These are phyloP conservation scores for Scutellaria barbata DNA, from an alignment of 257 asterid genomes.

Conservation along the genomic window DNA sequence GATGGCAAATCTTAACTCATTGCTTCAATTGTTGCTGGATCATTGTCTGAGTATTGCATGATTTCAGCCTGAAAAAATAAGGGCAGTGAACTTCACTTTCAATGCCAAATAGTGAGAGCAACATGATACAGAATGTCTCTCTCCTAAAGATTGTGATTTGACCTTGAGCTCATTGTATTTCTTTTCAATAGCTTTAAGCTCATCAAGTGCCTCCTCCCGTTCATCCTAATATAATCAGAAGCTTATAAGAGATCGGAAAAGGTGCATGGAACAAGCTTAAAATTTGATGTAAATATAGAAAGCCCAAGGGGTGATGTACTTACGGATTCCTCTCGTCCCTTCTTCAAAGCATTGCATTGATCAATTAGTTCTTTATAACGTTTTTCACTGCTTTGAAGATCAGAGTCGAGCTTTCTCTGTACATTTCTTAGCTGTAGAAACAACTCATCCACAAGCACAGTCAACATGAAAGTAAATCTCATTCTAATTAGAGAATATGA, in stretches of 20 bases:
- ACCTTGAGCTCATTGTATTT: conserved; percentile 81
- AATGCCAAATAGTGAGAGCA: conserved; percentile 16
- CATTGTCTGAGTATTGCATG: conserved; percentile 75
- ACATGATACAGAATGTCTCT: conserved; percentile 13
- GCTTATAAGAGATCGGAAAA: conserved; percentile 26
- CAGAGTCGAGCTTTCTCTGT: conserved; percentile 67
- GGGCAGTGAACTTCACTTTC: conserved; percentile 11
- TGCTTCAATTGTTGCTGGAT: conserved; percentile 89
- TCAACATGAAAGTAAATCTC: conserved; percentile 15
- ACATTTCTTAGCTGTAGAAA: conserved; percentile 77
- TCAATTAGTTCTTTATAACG: conserved; percentile 67
- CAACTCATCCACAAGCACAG: conserved; percentile 25
- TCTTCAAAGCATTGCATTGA: conserved; percentile 73
- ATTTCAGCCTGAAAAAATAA: conserved; percentile 68
- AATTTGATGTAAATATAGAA: conserved; percentile 10
- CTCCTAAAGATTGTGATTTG: conserved; percentile 26
- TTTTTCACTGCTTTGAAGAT: conserved; percentile 70
- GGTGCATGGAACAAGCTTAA: conserved; percentile 22
- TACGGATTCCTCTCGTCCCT: conserved; percentile 95
- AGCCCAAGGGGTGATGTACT: conserved; percentile 23
- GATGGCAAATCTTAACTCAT: conserved; percentile 62
- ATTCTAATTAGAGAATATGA: conserved; percentile 17
- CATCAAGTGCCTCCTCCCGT: conserved; percentile 77
- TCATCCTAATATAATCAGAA: conserved; percentile 65
- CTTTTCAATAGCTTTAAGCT: conserved; percentile 72